A percentile compares a stretch with the other conserved stretches of the same genome.
Conservation (phyloP, 345 rosid genomes). For the Litchi chinensis region DNA sequence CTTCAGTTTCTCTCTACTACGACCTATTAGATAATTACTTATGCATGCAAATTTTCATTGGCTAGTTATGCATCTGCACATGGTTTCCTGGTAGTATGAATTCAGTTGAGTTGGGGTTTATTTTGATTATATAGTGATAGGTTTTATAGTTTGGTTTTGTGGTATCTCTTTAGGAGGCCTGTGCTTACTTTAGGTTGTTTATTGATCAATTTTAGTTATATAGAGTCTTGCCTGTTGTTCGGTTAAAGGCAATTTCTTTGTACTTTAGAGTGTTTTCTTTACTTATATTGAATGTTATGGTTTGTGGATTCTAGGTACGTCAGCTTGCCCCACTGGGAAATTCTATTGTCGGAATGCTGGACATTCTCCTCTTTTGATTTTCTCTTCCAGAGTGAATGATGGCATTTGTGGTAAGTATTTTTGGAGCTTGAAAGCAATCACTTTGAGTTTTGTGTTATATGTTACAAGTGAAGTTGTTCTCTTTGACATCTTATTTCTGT, state of each 20-base stretch:
- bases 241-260: background rate
- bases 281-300: background rate
- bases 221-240: background rate
- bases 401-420: constrained; percentile 81
- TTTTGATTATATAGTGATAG: background rate
- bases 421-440: background rate
- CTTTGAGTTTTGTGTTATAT: background rate
- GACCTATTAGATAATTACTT: background rate
- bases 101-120: background rate
- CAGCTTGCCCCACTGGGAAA: constrained; percentile 86
- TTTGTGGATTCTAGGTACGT: constrained; percentile 60
- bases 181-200: background rate
- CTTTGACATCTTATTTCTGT: background rate
- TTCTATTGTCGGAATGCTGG: constrained; percentile 88
- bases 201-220: background rate
- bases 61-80: background rate
- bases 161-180: background rate
- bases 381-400: constrained; percentile 94
- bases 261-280: background rate
- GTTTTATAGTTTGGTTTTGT: background rate
- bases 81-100: background rate
- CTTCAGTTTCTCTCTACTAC: background rate
- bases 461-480: background rate
- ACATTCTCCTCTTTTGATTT: constrained; percentile 56
- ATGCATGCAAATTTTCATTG: background rate